Evolutionary conservation across 2,329 filamentous ascomycete genomes (phyloP), one percentile per base, ranked within the genome.

Genomic region (Alternaria sp.): DNA sequence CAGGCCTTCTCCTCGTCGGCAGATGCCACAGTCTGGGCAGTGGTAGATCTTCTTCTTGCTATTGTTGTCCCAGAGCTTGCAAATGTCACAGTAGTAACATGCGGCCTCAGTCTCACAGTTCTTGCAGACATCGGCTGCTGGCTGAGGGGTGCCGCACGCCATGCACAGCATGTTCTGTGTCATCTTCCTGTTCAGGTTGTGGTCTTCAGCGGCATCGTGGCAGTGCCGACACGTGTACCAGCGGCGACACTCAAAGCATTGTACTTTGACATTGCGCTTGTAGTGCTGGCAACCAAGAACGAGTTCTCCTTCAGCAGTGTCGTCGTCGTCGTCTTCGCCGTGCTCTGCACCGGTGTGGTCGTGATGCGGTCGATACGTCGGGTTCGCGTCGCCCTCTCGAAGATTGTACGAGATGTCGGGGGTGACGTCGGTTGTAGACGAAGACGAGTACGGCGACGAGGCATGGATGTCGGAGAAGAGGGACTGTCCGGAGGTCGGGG

Each of bases 91-190:
- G 76, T 96, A 99, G 78, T 98, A 98, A 73, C 91, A 91, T 12
- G 94, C 93, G 7, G 92, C 88, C 59, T 88, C 87, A 67, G 89
- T 88, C 18, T 89, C 90, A 75, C 95, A 99, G 57, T 87, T 85
- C 51, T 86, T 83, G 77, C 95, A 99, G 52, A 87, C 84, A 64
- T 96, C 92, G 30, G 88, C 88, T 4, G 91, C 94, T 57, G 87
- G 87, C 72, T 99, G 95, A 2, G 95, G 90, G 57, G 91, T 92
- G 7, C 89, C 88, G 77, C 95, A 99, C 28, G 93, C 84, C 95
- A 99, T 99, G 78, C 95, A 99, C 6, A 99, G 86, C 95, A 99
- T 99, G 72, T 97, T 91, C 77, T 90, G 90, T 7, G 94, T 99
- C 69, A 92, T 91, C 69, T 89, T 89, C 52, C 95, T 88, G 68